These are phyloP conservation scores for Starmerella apis DNA, from an alignment of 805 yeast species.

Conservation along the genomic window DNA sequence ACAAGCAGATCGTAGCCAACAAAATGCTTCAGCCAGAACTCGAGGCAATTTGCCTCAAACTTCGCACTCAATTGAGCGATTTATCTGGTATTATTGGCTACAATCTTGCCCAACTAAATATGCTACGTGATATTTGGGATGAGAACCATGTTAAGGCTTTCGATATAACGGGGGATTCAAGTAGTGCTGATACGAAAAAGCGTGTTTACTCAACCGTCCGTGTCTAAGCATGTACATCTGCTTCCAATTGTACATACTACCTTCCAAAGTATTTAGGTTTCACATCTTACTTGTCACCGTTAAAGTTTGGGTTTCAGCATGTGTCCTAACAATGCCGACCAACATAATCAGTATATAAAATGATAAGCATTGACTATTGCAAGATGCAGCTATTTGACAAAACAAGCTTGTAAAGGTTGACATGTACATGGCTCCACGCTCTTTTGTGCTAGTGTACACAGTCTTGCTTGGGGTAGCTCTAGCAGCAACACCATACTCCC, in stretches of 20 bases:
- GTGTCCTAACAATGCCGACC: neutral
- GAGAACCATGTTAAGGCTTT: constrained; percentile 41
- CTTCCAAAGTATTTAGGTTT: neutral
- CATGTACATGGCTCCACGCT: too few species aligned
- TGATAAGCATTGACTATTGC: neutral
- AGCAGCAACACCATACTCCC: constrained; percentile 9
- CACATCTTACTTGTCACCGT: neutral
- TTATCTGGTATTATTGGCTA: constrained; percentile 60
- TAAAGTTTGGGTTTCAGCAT: neutral
- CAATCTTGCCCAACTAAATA: constrained; percentile 73
- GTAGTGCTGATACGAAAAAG: neutral
- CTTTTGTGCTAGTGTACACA: neutral
- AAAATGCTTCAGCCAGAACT: constrained; percentile 44
- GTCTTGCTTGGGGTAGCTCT: neutral
- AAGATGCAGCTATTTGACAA: too few species aligned
- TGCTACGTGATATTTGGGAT: constrained; percentile 67
- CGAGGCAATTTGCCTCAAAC: constrained; percentile 48
- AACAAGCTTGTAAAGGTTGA: too few species aligned
- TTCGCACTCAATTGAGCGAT: constrained; percentile 46
- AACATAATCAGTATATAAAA: neutral
- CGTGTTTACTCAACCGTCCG: constrained; percentile 10
- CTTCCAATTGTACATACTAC: neutral
- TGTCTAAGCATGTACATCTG: neutral
- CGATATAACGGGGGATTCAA: neutral
- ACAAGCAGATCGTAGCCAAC: constrained; percentile 58